phyloP scores from a whole-genome alignment of 768 basidiomycete species.

The Termitomyces sp. region DNA sequence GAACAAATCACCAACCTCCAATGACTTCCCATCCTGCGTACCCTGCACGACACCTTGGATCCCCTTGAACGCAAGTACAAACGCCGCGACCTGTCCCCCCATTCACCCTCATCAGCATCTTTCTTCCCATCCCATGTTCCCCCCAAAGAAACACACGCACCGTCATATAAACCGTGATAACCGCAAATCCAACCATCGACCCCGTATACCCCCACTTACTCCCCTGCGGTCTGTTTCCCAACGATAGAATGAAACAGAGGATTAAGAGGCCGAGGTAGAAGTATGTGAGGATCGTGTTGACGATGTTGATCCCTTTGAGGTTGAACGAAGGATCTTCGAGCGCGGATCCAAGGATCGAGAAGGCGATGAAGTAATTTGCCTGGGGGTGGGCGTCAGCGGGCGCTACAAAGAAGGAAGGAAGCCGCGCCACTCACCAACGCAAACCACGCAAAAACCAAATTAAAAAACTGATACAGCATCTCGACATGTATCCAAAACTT shows the following conservation, averaged over 20 bases:
- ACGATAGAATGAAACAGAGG: slow-evolving; percentile 80
- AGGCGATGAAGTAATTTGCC: slow-evolving; percentile 93
- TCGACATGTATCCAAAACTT: slow-evolving; percentile 97
- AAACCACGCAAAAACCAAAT: slow-evolving; percentile 92
- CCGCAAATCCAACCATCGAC: slow-evolving; percentile 82
- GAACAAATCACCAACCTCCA: slow-evolving; percentile 62
- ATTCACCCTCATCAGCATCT: neutral
- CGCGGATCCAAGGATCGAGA: slow-evolving; percentile 70
- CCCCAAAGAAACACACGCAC: too few species aligned
- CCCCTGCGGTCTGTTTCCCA: slow-evolving; percentile 93
- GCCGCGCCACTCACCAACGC: slow-evolving; percentile 53
- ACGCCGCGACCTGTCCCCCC: slow-evolving; percentile 56
- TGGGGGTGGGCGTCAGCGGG: slow-evolving; percentile 18
- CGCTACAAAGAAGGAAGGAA: neutral
- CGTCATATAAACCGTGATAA: slow-evolving; percentile 97
- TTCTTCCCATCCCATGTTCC: too few species aligned
- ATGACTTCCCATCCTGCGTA: slow-evolving; percentile 16
- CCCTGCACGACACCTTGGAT: slow-evolving; percentile 54
- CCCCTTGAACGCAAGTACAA: slow-evolving; percentile 82
- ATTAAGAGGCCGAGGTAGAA: slow-evolving; percentile 85
- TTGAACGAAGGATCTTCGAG: slow-evolving; percentile 64
- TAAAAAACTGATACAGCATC: slow-evolving; percentile 87
- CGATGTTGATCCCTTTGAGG: slow-evolving; percentile 58
- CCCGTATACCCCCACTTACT: slow-evolving; percentile 83
- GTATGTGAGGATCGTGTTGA: slow-evolving; percentile 82